phyloP scores from a whole-genome alignment of 345 rosid genomes.

The Salix caprea region DNA sequence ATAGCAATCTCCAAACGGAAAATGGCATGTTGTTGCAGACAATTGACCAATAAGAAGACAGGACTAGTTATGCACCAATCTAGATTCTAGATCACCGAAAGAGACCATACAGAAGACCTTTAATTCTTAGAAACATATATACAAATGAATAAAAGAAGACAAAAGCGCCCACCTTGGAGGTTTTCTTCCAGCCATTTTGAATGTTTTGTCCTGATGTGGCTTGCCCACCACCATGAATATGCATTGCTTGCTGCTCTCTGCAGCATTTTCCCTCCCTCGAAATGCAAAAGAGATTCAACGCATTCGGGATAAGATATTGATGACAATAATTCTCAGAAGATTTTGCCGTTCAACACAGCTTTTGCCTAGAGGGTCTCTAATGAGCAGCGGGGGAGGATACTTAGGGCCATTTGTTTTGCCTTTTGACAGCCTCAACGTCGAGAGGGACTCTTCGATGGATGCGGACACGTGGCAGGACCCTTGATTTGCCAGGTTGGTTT shows the following conservation, averaged over 20 bases:
- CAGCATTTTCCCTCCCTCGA: slow-evolving; percentile 36
- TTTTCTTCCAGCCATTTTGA: slow-evolving; percentile 85
- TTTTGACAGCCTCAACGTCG: not conserved
- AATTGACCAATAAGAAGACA: too few relatives aligned
- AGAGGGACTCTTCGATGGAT: not conserved
- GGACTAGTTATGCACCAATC: too few relatives aligned
- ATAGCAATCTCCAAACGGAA: too few relatives aligned
- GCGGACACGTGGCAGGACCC: not conserved
- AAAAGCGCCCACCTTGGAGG: slow-evolving; percentile 47
- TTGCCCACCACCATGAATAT: slow-evolving; percentile 95
- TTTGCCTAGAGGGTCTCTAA: not conserved
- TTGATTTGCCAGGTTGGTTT: not conserved
- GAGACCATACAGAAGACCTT: too few relatives aligned
- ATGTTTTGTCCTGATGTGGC: slow-evolving; percentile 80
- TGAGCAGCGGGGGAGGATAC: slow-evolving; percentile 2
- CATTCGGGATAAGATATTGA: not conserved
- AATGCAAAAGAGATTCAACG: not conserved
- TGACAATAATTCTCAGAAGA: not conserved
- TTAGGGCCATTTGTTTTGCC: slow-evolving; percentile 14
- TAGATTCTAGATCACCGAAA: too few relatives aligned
- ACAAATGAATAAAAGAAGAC: not conserved
- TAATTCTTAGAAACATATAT: not conserved
- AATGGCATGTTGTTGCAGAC: too few relatives aligned
- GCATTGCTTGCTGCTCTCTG: slow-evolving; percentile 80
- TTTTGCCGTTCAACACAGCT: not conserved